These are phyloP conservation scores for Stephania japonica DNA, from an alignment of 164 flowering plant species.

Conservation along the genomic window DNA sequence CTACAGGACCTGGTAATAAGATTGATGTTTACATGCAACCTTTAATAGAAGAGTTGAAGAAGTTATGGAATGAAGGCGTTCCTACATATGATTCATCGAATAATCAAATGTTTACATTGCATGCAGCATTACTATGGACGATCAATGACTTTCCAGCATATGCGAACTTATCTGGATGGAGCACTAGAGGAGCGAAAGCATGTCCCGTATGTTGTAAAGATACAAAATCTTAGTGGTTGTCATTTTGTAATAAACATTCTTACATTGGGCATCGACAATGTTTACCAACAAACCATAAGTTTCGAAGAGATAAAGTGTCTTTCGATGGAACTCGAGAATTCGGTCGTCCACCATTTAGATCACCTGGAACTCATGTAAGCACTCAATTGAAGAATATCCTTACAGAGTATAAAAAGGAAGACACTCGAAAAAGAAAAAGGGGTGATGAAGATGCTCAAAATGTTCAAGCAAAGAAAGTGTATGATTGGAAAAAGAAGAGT, in stretches of 20 bases:
- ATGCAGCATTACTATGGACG: not conserved
- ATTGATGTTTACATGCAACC: constrained; percentile 1
- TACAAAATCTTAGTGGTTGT: too few relatives aligned
- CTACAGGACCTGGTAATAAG: constrained; percentile 1
- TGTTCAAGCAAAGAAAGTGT: too few relatives aligned
- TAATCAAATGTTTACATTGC: not conserved
- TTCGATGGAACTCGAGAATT: not conserved
- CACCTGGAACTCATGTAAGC: too few relatives aligned
- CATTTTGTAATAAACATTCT: not conserved
- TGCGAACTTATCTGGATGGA: constrained; percentile 1
- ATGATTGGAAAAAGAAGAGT: too few relatives aligned
- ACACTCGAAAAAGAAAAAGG: too few relatives aligned
- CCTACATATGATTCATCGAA: not conserved
- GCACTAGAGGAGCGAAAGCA: not conserved
- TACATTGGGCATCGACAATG: not conserved
- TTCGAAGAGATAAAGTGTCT: not conserved
- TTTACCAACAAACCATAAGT: not conserved
- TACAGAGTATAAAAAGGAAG: too few relatives aligned
- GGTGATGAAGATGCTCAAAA: too few relatives aligned
- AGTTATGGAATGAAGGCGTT: not conserved
- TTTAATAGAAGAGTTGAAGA: not conserved
- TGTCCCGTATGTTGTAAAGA: not conserved
- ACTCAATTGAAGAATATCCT: too few relatives aligned
- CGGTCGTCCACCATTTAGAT: too few relatives aligned
- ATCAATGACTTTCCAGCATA: not conserved